A percentile compares a stretch with the other conserved stretches of the same genome.
These are phyloP conservation scores for Ascochyta pisi DNA, from an alignment of 2,329 filamentous ascomycete genomes.

Conservation along the genomic window DNA sequence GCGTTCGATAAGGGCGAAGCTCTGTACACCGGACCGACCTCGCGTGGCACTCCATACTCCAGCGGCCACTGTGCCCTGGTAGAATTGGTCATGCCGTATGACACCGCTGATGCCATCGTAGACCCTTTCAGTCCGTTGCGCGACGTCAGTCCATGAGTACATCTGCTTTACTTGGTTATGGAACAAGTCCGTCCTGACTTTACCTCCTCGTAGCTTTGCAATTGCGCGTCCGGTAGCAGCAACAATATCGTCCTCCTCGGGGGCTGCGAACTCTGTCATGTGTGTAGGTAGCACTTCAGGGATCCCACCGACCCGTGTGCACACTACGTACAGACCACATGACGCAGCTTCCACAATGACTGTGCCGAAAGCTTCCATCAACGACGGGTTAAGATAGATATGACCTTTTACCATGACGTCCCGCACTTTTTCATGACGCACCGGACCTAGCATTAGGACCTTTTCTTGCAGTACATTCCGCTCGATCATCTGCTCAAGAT, in stretches of 20 bases:
- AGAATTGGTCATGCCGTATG: slow-evolving; percentile 87
- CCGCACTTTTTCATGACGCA: slow-evolving; percentile 94
- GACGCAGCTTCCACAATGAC: slow-evolving; percentile 97
- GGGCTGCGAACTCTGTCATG: slow-evolving; percentile 97
- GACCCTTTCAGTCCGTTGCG: slow-evolving; percentile 89
- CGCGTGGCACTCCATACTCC: slow-evolving; percentile 72
- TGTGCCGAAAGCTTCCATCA: slow-evolving; percentile 97
- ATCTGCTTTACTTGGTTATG: slow-evolving; percentile 97
- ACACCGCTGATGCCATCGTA: slow-evolving; percentile 91
- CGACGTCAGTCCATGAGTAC: slow-evolving; percentile 99
- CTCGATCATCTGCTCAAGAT: slow-evolving; percentile 97
- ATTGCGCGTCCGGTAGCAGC: slow-evolving; percentile 89
- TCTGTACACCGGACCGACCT: slow-evolving; percentile 73
- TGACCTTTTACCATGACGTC: slow-evolving; percentile 98
- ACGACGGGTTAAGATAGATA: slow-evolving; percentile 92
- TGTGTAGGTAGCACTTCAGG: slow-evolving; percentile 93
- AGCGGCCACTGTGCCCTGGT: slow-evolving; percentile 76
- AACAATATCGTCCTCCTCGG: slow-evolving; percentile 94
- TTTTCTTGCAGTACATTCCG: slow-evolving; percentile 92
- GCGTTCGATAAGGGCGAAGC: slow-evolving; percentile 91
- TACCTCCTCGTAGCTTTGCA: slow-evolving; percentile 80
- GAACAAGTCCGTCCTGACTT: slow-evolving; percentile 89
- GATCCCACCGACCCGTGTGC: slow-evolving; percentile 94
- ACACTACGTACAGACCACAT: slow-evolving; percentile 95
- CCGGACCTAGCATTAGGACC: slow-evolving; percentile 88